A percentile compares a stretch with the other conserved stretches of the same genome.
Evolutionary conservation across 495 filamentous ascomycete species (phyloP).

Genomic region (Penicillium malachiteum): DNA sequence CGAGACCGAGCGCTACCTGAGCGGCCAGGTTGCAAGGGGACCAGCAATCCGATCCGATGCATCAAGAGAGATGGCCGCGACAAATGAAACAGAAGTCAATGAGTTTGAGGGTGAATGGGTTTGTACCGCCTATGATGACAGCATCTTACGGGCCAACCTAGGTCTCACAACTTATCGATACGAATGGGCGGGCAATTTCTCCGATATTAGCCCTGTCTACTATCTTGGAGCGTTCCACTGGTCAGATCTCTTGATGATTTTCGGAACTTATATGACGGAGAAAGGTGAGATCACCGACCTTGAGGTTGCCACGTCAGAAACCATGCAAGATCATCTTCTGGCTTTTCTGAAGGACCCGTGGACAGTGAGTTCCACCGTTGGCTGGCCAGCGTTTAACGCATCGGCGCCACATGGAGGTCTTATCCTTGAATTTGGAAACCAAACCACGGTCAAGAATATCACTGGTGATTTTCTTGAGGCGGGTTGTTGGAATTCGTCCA

Average conservation of each 20-base stretch:
- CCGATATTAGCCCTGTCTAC: slow-evolving; percentile 38
- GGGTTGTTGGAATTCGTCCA: neutral
- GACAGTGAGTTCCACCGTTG: neutral
- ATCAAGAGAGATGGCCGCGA: slow-evolving; percentile 40
- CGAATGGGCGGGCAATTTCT: slow-evolving; percentile 42
- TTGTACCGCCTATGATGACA: slow-evolving; percentile 19
- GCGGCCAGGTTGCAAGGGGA: slow-evolving; percentile 16
- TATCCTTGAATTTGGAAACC: neutral
- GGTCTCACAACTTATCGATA: slow-evolving; percentile 21
- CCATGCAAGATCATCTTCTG: slow-evolving; percentile 41
- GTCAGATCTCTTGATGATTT: slow-evolving; percentile 45
- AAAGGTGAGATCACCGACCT: slow-evolving; percentile 28
- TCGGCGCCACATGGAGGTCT: neutral
- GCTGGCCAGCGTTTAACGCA: neutral
- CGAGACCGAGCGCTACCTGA: slow-evolving; percentile 32
- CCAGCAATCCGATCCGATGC: slow-evolving; percentile 44
- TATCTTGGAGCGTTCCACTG: slow-evolving; percentile 48
- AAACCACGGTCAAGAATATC: neutral
- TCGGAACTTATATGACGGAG: slow-evolving; percentile 38
- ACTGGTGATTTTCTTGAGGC: neutral
- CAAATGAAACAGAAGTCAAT: slow-evolving; percentile 25
- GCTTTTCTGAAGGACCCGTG: slow-evolving; percentile 20
- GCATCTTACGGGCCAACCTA: slow-evolving; percentile 22
- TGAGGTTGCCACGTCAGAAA: slow-evolving; percentile 31
- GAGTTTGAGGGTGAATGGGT: slow-evolving; percentile 14